A percentile compares a stretch with the other conserved stretches of the same genome.
Evolutionary conservation across 306 rosid genomes (phyloP).

Genomic region (Corylus americana): DNA sequence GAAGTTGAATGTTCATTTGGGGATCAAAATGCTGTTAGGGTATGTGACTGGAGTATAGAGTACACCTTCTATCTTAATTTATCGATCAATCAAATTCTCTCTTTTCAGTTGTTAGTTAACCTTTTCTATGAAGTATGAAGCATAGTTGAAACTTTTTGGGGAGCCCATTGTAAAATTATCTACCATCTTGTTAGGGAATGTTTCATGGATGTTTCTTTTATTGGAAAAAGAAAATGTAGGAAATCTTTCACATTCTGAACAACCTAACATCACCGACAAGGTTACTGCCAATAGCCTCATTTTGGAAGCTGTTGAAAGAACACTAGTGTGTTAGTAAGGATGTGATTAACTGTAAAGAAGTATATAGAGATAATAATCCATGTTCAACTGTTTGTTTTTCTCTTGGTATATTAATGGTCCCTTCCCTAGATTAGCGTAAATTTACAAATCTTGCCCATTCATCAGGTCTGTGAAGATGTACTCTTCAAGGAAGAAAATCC

Average conservation of each 20-base stretch:
- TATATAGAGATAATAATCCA: background rate
- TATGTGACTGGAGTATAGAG: background rate
- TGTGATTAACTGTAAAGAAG: background rate
- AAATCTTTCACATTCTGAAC: background rate
- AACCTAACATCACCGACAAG: background rate
- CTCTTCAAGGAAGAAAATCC: conserved; percentile 71
- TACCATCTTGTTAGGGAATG: background rate
- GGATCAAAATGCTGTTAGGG: background rate
- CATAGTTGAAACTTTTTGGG: background rate
- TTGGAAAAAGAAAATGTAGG: background rate
- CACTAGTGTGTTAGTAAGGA: background rate
- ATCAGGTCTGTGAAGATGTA: conserved; percentile 55
- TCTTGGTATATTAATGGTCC: background rate
- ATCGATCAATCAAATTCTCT: background rate
- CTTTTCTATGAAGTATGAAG: background rate
- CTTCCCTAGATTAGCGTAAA: background rate
- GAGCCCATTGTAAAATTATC: background rate
- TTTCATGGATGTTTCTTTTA: background rate
- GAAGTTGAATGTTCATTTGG: background rate
- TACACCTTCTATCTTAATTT: background rate
- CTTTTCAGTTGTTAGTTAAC: background rate
- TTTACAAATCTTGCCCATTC: background rate
- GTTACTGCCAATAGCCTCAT: background rate
- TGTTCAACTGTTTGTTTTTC: background rate
- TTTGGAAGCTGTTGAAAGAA: background rate